Evolutionary conservation across 2,329 filamentous ascomycete genomes (phyloP), one percentile per base, ranked within the genome.

Genomic region (Paraphaeosphaeria sporulosa): DNA sequence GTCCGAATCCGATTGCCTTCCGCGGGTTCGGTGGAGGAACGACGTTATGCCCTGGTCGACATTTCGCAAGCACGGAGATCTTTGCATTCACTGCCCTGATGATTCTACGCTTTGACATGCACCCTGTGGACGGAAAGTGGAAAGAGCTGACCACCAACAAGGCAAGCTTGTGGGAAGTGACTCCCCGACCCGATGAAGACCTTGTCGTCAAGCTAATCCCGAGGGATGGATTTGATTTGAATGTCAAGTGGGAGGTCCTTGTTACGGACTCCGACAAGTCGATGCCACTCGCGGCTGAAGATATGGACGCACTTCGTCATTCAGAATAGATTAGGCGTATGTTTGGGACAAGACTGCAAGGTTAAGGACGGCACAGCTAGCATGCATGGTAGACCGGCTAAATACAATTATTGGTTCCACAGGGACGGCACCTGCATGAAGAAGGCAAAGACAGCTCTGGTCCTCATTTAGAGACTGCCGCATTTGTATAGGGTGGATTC

Each of bases 51-150:
- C 74, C 75, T 2, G 75, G 74, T 2, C 65, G 73, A 4, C 68
- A 76, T 55, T 77, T 76, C 54, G 72, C 73, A 0, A 72, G 32
- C 10, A 72, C 61, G 1, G 71, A 76, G 46, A 68, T 76, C 23
- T 36, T 74, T 25, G 60, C 64, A 2, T 58, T 73, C n/a, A 62
- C 62, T 1, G 65, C 73, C 7, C 58, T 75, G 64, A 49, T 76
- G 36, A 50, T 76, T 12, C 19, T 69, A 19, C 55, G 70, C 3
- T 77, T 71, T 59, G 71, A 77, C 25, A 47, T 75, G 6, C n/a
- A 34, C 19, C 65, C 70, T 1, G 21, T 4, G 19, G 34, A 34
- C 0, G 69, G 68, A 3, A n/a, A 25, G 17, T 71, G 66, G 68
- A 48, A 44, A 5, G n/a, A 23, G 15, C 62, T 57, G 1, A 67